Evolutionary conservation across 179 eudicot species (phyloP), one percentile per base, ranked within the genome.

Genomic region (Vitellaria paradoxa): DNA sequence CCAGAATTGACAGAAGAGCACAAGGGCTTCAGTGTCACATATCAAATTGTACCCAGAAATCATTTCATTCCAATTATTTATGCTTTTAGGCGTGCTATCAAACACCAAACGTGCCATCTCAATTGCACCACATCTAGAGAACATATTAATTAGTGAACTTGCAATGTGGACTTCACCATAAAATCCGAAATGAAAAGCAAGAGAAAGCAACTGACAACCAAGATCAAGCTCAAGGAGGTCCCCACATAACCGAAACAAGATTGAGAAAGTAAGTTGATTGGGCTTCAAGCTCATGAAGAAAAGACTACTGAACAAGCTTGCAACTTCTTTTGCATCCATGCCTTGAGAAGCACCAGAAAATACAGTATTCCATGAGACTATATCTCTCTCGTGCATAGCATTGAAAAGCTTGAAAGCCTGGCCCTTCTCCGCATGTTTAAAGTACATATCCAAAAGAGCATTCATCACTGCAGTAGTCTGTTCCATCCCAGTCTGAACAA

Each of bases 281-380:
- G 84, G 84, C 66, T 76, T 81, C 68, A 77, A 45, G 24, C 53
- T 62, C 6, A 77, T 62, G 64, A 65, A 24, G 80, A 65, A 53
- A 14, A 81, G 56, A 40, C 69, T 57, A 40, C 42, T 17, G 70
- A 81, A 81, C 52, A 81, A 60, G 20, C 11, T 13, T 52, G 63
- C 75, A 18, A 69, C 61, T 73, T 73, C 47, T 37, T 37, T 63
- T 6, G 23, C 81, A 60, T 74, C 66, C 21, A 55, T 53, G 26
- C 46, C 74, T n/a, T 72, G 70, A 72, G 74, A 73, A 49, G 10
- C 68, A 1, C 77, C 75, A 5, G 78, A 15, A 73, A 81, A 78
- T 55, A 74, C 45, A 63, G 78, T 81, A 64, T 81, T 81, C 84
- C 84, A 81, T 46, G 84, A 81, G 49, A 78, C 75, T 21, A 78